Evolutionary conservation across 345 rosid species (phyloP).

Genomic region (Linum trigynum): DNA sequence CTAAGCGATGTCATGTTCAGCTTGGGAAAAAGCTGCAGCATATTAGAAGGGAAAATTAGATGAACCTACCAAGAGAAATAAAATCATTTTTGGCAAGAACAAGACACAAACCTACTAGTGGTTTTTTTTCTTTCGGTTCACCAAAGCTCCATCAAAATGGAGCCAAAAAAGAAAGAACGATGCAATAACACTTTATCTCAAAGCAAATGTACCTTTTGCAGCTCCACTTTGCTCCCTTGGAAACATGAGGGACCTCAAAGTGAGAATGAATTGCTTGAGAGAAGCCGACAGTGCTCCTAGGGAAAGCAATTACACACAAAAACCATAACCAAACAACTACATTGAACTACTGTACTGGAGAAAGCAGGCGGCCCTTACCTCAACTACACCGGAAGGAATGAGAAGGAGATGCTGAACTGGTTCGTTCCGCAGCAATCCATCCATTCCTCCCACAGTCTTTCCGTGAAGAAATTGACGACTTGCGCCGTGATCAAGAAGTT

Average conservation of each 20-base stretch:
- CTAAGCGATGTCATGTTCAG: conserved; percentile 36
- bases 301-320: not conserved
- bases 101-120: too few species aligned
- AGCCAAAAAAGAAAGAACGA: too few species aligned
- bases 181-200: too few species aligned
- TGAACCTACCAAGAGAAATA: not conserved
- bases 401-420: conserved; percentile 51
- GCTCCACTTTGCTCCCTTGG: conserved; percentile 56
- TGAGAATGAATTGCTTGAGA: conserved; percentile 50
- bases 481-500: conserved; percentile 46
- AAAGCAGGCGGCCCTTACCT: conserved; percentile 23
- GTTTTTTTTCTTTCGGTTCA: too few species aligned
- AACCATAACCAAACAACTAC: too few species aligned
- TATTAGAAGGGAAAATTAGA: not conserved
- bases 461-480: conserved; percentile 77
- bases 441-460: conserved; percentile 84
- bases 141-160: too few species aligned
- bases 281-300: conserved; percentile 81
- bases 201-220: conserved; percentile 32
- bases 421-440: conserved; percentile 57
- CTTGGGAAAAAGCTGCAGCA: conserved; percentile 44
- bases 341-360: too few species aligned
- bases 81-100: not conserved
- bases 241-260: conserved; percentile 52
- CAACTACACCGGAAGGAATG: conserved; percentile 62